phyloP scores from a whole-genome alignment of 2,329 filamentous ascomycete species.

The Atkinsonella hypoxylon region DNA sequence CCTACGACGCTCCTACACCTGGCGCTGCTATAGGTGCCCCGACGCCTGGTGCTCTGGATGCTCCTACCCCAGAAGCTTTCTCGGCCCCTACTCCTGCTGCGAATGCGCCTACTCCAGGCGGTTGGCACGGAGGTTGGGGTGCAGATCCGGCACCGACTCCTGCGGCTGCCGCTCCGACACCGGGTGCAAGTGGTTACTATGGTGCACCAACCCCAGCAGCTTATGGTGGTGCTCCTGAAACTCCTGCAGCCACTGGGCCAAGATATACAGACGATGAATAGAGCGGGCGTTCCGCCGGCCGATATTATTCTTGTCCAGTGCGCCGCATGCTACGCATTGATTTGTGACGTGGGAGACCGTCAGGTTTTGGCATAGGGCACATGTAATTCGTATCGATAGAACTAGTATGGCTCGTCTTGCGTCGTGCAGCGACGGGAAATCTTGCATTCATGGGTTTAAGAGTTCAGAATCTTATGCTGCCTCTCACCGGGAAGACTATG shows the following conservation, averaged over 20 bases:
- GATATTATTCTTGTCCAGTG: background rate
- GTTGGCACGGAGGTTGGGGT: constrained; percentile 47
- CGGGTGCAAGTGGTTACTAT: constrained; percentile 52
- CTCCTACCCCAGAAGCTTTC: constrained; percentile 60
- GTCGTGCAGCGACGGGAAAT: background rate
- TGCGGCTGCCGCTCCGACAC: constrained; percentile 55
- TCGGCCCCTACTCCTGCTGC: constrained; percentile 52
- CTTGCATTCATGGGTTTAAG: too few relatives aligned
- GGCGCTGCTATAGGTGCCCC: constrained; percentile 46
- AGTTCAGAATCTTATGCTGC: too few relatives aligned
- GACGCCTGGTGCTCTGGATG: constrained; percentile 50
- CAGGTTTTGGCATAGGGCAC: background rate
- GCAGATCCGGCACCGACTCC: constrained; percentile 56
- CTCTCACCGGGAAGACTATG: too few relatives aligned
- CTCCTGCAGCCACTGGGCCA: constrained; percentile 47
- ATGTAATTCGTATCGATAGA: background rate
- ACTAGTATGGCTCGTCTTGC: background rate
- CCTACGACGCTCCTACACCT: constrained; percentile 61
- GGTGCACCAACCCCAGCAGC: constrained; percentile 55
- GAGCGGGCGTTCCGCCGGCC: background rate
- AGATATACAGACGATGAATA: constrained; percentile 40
- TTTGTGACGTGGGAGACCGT: background rate
- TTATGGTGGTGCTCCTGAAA: constrained; percentile 42
- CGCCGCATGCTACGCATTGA: background rate
- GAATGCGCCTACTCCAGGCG: constrained; percentile 58